A percentile compares a stretch with the other conserved stretches of the same genome.
Evolutionary conservation across 2,329 filamentous ascomycete genomes (phyloP).

Genomic region (Scorias spongiosa): DNA sequence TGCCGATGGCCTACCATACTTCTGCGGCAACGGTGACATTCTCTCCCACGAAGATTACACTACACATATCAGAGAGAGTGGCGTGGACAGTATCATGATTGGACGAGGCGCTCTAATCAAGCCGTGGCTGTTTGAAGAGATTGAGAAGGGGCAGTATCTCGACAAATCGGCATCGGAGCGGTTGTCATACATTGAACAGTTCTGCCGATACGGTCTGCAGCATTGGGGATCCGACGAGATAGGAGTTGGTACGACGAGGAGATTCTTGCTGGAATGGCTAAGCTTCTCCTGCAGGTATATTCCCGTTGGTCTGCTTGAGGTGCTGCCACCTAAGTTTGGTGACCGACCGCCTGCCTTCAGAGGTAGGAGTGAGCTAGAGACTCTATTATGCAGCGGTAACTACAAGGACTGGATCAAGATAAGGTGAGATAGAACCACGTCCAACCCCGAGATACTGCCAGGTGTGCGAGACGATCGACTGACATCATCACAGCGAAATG

Average conservation of each 20-base stretch:
- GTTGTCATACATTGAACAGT: constrained; percentile 73
- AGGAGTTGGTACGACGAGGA: constrained; percentile 75
- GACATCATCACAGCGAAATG: constrained; percentile 57
- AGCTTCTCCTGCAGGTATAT: constrained; percentile 89
- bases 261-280: constrained; percentile 90
- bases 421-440: constrained; percentile 42
- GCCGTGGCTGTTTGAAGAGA: constrained; percentile 97
- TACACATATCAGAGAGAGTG: constrained; percentile 56
- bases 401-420: constrained; percentile 99
- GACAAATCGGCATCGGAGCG: constrained; percentile 88
- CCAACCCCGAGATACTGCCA: neutral
- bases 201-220: constrained; percentile 77
- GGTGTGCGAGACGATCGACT: neutral
- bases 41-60: constrained; percentile 86
- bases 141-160: constrained; percentile 77
- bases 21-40: constrained; percentile 92
- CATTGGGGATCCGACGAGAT: constrained; percentile 94
- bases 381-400: constrained; percentile 75
- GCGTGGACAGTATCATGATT: constrained; percentile 91
- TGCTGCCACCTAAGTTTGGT: constrained; percentile 75
- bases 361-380: constrained; percentile 83
- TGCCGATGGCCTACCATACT: constrained; percentile 46
- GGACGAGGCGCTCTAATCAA: constrained; percentile 93
- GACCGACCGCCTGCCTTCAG: constrained; percentile 74
- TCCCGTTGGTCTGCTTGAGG: constrained; percentile 73